Evolutionary conservation across 108 stramenopile species (phyloP), one percentile per base, ranked within the genome.

Genomic region (Stephanodiscus triporus): DNA sequence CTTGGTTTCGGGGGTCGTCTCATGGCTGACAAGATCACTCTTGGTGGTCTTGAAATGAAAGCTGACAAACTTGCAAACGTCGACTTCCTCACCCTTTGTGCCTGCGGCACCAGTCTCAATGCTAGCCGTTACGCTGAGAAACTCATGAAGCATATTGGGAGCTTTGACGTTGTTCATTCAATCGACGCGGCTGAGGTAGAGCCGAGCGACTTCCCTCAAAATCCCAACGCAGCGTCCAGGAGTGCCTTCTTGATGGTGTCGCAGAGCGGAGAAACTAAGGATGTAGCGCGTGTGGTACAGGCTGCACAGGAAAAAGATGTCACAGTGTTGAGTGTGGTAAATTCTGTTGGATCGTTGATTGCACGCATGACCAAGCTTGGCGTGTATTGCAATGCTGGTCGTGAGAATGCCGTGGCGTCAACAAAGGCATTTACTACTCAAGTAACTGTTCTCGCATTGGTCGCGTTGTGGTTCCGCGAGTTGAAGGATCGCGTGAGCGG

Each of bases 341-440:
- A 99, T 81, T 86, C 97, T 20, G 98, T 99, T 22, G 98, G 99
- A 2, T 96, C 94, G 60, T 78, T 97, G 69, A 98, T 99, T 77
- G 99, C 99, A 6, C 88, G 97, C 10, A 95, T 89, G 9, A 97
- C 97, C 9, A 97, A 97, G 66, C 66, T 97, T 16, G 99, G 99
- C 19, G 97, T 98, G 13, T 99, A 98, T 77, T 97, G 98, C 64
- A 97, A 99, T 83, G 97, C 98, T 17, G 99, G 99, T n/a, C 89
- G 98, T 29, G 99, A 99, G 78, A 97, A 97, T 70, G 98, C 98
- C 8, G 99, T 99, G 20, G 99, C 99, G 5, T 95, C 94, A 68
- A 99, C 99, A 48, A 99, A 99, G 88, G 98, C 99, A 2, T 99
- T 98, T 76, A 98, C 98, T 0, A 97, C 97, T n/a, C 99, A 99